Percentiles rank a stretch among this genome's conserved stretches.
Conservation (phyloP, 2,329 filamentous ascomycete species). For the Zalaria sp. region DNA sequence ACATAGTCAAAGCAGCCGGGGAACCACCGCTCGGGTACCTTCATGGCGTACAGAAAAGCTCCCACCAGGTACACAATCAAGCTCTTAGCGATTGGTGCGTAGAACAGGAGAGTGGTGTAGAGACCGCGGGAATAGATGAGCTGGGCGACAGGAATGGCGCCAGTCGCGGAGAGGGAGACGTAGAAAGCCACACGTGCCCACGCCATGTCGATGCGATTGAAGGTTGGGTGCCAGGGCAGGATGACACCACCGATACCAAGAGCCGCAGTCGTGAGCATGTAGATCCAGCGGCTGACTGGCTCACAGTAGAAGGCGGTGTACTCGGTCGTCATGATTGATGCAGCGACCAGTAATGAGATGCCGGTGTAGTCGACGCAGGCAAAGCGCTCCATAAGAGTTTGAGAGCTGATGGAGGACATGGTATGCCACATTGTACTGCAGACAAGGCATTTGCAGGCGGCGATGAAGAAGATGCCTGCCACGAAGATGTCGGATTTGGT, state of each 20-base stretch:
- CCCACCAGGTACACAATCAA: conserved; percentile 74
- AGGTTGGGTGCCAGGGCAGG: conserved; percentile 88
- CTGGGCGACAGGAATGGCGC: conserved; percentile 79
- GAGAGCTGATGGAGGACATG: conserved; percentile 91
- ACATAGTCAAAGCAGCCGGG: conserved; percentile 92
- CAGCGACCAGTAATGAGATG: conserved; percentile 86
- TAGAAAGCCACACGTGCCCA: conserved; percentile 91
- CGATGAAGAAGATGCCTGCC: conserved; percentile 89
- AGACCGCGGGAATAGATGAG: conserved; percentile 63
- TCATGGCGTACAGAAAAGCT: conserved; percentile 77
- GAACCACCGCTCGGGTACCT: conserved; percentile 83
- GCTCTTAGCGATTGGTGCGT: conserved; percentile 74
- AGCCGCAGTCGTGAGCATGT: conserved; percentile 67
- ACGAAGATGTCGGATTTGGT: conserved; percentile 82
- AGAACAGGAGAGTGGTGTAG: conserved; percentile 79
- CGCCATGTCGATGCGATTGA: conserved; percentile 84
- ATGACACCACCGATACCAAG: conserved; percentile 80
- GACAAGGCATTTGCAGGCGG: conserved; percentile 83
- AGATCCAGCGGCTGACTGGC: conserved; percentile 69
- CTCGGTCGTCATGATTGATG: conserved; percentile 94
- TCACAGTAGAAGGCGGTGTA: conserved; percentile 99
- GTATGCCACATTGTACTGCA: conserved; percentile 98
- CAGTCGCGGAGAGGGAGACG: conserved; percentile 71
- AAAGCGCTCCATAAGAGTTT: conserved; percentile 81
- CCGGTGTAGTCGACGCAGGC: conserved; percentile 98